Conservation (phyloP, 345 rosid species). For the Gossypium turneri region DNA sequence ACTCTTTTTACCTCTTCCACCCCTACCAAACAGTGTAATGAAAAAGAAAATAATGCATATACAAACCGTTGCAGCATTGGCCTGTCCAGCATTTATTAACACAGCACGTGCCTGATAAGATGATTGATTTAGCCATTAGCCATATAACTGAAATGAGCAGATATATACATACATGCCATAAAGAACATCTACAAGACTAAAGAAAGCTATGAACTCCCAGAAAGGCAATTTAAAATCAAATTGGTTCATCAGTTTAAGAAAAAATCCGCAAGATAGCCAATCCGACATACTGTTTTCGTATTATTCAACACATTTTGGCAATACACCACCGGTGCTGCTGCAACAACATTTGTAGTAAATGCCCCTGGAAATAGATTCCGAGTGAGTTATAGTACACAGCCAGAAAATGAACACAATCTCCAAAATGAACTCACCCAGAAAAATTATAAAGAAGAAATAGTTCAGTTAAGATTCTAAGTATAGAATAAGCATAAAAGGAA, state of each 20-base stretch:
- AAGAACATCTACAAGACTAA: not conserved
- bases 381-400: not conserved
- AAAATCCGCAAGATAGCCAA: not conserved
- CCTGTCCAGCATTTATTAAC: conserved; percentile 95
- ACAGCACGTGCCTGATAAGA: conserved; percentile 81
- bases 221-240: not conserved
- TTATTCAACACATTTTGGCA: conserved; percentile 57
- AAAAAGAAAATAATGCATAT: conserved; percentile 9
- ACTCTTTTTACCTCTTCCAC: not conserved
- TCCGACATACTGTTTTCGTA: conserved; percentile 45
- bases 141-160: not conserved
- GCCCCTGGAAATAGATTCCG: conserved; percentile 44
- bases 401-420: not conserved
- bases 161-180: conserved; percentile 1
- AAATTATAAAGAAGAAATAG: not conserved
- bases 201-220: not conserved
- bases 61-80: conserved; percentile 94
- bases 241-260: not conserved
- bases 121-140: conserved; percentile 3
- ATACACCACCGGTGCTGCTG: conserved; percentile 90
- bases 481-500: not conserved
- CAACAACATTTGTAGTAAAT: conserved; percentile 79
- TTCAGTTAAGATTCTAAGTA: not conserved
- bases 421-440: not conserved
- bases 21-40: not conserved